Base-by-base conservation (phyloP, 2,329 filamentous ascomycete genomes). In the Cercospora sp. region DNA sequence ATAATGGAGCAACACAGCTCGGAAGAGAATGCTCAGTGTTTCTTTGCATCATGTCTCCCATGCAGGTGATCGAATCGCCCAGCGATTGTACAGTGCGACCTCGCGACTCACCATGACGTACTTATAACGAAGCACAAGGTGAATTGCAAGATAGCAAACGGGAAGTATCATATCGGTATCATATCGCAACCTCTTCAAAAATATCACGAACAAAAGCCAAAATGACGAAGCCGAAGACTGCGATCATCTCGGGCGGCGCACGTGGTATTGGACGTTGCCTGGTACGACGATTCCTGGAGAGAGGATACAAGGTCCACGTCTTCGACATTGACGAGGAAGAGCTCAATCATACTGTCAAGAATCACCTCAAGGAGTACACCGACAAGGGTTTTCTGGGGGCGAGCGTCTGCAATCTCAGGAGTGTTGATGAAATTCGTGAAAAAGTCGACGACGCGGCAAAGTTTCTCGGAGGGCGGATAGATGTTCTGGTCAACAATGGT, bases 401-500 rank as follows among this genome's bases (percentile, higher is more conserved):
- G 3, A 66, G 64, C 53, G 65, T 75, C 23, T 76, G 77, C 72
- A 74, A 80, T 67, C 70, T 82, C 8, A 72, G 77, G 7, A 69
- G 74, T 28, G 72, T 77, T 7, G 64, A 70, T 10, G 78, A 79
- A 45, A 78, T 82, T 65, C 69, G 69, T 1, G 57, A 69, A 0
- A 77, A 75, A 40, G 77, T 77, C 7, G 64, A 73, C 28, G 64
- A 74, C 31, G 80, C 78, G 1, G 74, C 73, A 3, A 69, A 70
- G 2, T 79, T 80, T 57, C 75, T 82, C 12, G 70, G 67, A 5
- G 74, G 74, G 18, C 64, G 70, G 8, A 76, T 80, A 9, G 77
- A 81, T 69, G 80, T 81, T 16, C 74, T 81, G 4, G 75, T 81
- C 68, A 81, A 82, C 73, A 81, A 81, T 66, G 80, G 62, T 45